A percentile compares a stretch with the other conserved stretches of the same genome.
Evolutionary conservation across 2,329 filamentous ascomycete genomes (phyloP).

Genomic region (Penicillium sp.): DNA sequence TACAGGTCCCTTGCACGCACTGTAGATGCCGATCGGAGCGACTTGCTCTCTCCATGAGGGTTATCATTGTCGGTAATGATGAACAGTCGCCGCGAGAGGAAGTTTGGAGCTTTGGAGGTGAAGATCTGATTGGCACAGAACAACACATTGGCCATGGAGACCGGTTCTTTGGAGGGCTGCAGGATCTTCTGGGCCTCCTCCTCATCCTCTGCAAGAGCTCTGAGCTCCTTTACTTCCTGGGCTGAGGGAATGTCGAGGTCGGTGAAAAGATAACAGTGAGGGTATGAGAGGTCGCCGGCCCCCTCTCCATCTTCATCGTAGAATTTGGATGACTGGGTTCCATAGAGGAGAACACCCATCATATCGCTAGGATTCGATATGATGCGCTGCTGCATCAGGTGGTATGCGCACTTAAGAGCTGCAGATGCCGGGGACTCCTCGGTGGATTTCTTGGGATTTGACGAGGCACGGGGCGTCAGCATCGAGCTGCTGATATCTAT

Average conservation of each 20-base stretch:
- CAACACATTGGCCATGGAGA: constrained; percentile 83
- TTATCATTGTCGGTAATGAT: constrained; percentile 93
- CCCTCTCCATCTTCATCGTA: constrained; percentile 63
- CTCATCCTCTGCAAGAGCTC: constrained; percentile 74
- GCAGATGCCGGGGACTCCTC: constrained; percentile 77
- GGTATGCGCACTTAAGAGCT: constrained; percentile 89
- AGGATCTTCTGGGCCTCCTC: constrained; percentile 70
- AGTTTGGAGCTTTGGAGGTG: constrained; percentile 91
- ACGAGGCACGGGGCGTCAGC: constrained; percentile 66
- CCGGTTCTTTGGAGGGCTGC: constrained; percentile 65
- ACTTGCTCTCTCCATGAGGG: constrained; percentile 73
- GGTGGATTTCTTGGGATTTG: constrained; percentile 72
- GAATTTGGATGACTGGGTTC: constrained; percentile 81
- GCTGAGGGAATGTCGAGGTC: constrained; percentile 87
- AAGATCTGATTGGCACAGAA: constrained; percentile 97
- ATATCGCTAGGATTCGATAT: constrained; percentile 95
- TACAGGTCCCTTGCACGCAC: constrained; percentile 93
- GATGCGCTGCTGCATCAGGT: constrained; percentile 96
- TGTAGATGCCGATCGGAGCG: constrained; percentile 71
- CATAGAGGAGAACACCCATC: constrained; percentile 93
- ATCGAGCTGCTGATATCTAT: constrained; percentile 91
- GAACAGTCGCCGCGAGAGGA: constrained; percentile 89
- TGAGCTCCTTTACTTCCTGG: constrained; percentile 78
- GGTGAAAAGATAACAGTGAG: constrained; percentile 87
- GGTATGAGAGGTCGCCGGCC: constrained; percentile 66